phyloP scores from a whole-genome alignment of 208 protist species.

The Leptomonas seymouri region DNA sequence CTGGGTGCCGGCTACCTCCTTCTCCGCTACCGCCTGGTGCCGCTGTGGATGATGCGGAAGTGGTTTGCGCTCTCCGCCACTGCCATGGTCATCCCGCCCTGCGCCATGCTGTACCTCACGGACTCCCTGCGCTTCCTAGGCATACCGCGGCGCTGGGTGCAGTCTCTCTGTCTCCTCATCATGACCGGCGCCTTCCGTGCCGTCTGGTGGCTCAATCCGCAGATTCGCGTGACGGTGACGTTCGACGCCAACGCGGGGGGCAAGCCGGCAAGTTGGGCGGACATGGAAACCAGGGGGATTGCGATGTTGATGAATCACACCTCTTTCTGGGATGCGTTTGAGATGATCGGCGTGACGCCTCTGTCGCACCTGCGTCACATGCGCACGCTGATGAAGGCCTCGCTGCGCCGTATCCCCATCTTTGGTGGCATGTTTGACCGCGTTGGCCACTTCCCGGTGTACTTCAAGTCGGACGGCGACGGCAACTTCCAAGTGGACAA shows the following conservation, averaged over 20 bases:
- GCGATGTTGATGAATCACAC: constrained; percentile 65
- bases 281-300: constrained; percentile 33
- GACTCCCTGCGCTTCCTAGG: constrained; percentile 51
- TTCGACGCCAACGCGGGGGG: constrained; percentile 46
- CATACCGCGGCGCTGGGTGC: constrained; percentile 30
- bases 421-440: constrained; percentile 60
- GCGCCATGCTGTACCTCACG: constrained; percentile 35
- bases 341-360: constrained; percentile 40
- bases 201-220: constrained; percentile 47
- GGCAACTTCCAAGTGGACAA: constrained; percentile 66
- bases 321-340: constrained; percentile 71
- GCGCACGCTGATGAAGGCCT: constrained; percentile 63
- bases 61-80: constrained; percentile 52
- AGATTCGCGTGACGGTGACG: constrained; percentile 37
- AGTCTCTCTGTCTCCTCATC: constrained; percentile 33
- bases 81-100: constrained; percentile 33
- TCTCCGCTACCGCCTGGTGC: constrained; percentile 38
- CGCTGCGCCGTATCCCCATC: constrained; percentile 57
- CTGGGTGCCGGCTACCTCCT: constrained; percentile 40
- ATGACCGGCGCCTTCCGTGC: constrained; percentile 35
- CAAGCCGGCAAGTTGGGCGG: constrained; percentile 32
- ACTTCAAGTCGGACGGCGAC: constrained; percentile 64
- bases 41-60: constrained; percentile 39
- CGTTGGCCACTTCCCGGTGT: constrained; percentile 70
- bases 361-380: constrained; percentile 31